Conservation (phyloP, 345 rosid genomes). For the Laguncularia racemosa region DNA sequence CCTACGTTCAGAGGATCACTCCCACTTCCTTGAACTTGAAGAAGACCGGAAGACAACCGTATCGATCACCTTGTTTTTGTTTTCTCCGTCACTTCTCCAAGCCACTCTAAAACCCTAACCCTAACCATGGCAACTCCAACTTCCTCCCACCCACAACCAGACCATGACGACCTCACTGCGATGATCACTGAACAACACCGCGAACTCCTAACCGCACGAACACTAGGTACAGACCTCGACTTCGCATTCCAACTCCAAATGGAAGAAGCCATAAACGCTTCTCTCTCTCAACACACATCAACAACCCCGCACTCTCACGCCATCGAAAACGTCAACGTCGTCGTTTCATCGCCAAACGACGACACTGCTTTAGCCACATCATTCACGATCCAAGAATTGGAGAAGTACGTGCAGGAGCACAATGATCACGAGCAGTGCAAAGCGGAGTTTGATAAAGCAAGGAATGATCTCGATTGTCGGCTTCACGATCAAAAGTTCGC, state of each 20-base stretch:
- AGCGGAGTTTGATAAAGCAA: conserved; percentile 14
- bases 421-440: conserved; percentile 31
- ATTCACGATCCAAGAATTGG: conserved; percentile 36
- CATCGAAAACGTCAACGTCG: conserved; percentile 1
- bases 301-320: conserved; percentile 11
- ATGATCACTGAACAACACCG: conserved; percentile 32
- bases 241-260: conserved; percentile 60
- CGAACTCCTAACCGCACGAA: conserved; percentile 37
- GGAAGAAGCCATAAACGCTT: conserved; percentile 50
- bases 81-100: too few species aligned
- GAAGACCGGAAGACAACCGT: too few species aligned
- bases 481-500: conserved; percentile 25
- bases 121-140: too few species aligned
- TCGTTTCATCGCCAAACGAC: background rate
- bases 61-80: too few species aligned
- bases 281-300: conserved; percentile 21
- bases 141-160: too few species aligned
- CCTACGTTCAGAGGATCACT: too few species aligned
- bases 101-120: too few species aligned
- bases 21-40: too few species aligned
- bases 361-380: conserved; percentile 15
- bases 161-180: conserved; percentile 13
- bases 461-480: conserved; percentile 26
- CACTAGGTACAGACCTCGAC: conserved; percentile 38
- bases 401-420: conserved; percentile 33